A percentile compares a stretch with the other conserved stretches of the same genome.
Conservation (phyloP, 75 land plant genomes). For the Pinus taeda region DNA sequence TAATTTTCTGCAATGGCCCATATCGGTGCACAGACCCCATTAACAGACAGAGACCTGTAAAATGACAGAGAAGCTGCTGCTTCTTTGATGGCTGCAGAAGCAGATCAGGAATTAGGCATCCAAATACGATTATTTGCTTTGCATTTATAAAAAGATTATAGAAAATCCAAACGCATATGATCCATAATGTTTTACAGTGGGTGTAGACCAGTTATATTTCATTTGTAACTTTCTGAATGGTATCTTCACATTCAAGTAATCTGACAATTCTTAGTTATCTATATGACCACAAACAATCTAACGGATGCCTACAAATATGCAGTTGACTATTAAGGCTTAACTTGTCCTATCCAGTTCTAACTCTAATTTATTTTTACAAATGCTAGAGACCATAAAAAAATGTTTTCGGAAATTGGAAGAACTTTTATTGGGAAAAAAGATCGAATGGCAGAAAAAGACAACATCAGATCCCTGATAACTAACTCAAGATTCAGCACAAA, state of each 20-base stretch:
- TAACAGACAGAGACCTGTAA: constrained; percentile 47
- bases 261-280: not conserved
- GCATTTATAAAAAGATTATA: not conserved
- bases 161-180: not conserved
- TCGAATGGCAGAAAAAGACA: no score
- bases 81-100: constrained; percentile 55
- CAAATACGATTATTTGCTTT: constrained; percentile 1
- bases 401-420: no score
- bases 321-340: no score
- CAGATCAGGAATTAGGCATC: constrained; percentile 2
- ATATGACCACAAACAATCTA: no score
- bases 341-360: no score
- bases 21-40: constrained; percentile 40
- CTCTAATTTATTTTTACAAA: no score
- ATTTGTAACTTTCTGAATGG: not conserved
- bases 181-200: not conserved
- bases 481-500: no score
- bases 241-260: not conserved
- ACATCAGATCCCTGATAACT: no score
- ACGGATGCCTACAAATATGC: no score
- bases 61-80: constrained; percentile 50
- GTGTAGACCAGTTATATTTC: not conserved
- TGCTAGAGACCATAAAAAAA: no score
- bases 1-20: constrained; percentile 99
- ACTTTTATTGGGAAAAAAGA: no score